Conservation (phyloP, 805 yeast genomes). For the Wickerhamomyces hampshirensis region DNA sequence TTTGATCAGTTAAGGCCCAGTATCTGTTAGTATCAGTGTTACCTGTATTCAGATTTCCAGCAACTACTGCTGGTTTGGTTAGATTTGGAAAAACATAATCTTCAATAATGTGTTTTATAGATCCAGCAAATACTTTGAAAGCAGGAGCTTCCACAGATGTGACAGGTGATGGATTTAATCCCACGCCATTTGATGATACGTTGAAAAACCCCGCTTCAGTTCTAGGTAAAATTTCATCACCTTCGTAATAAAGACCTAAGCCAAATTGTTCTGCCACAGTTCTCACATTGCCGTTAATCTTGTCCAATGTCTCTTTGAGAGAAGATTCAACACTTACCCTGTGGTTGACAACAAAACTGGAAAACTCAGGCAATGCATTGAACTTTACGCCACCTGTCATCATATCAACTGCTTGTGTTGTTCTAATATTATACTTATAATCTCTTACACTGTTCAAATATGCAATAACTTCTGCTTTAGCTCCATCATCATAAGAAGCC, state of each 20-base stretch:
- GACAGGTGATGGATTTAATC: slow-evolving; percentile 47
- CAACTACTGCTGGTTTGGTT: slow-evolving; percentile 8
- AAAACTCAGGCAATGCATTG: slow-evolving; percentile 63
- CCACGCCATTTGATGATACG: slow-evolving; percentile 24
- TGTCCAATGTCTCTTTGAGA: slow-evolving; percentile 27
- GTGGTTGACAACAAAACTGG: slow-evolving; percentile 46
- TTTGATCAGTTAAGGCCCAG: slow-evolving; percentile 16
- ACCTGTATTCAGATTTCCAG: slow-evolving; percentile 12
- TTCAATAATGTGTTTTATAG: slow-evolving; percentile 54
- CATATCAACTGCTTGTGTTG: slow-evolving; percentile 46
- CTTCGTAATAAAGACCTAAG: slow-evolving; percentile 17
- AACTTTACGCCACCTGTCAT: slow-evolving; percentile 62
- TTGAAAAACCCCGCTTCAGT: slow-evolving; percentile 36
- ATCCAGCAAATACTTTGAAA: slow-evolving; percentile 57
- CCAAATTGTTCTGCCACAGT: slow-evolving; percentile 37
- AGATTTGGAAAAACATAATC: slow-evolving; percentile 30
- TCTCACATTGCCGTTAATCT: slow-evolving; percentile 28
- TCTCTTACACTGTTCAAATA: slow-evolving; percentile 37
- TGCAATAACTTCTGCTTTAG: slow-evolving; percentile 33
- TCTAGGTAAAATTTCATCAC: slow-evolving; percentile 6
- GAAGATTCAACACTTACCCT: slow-evolving; percentile 47
- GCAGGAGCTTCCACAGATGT: slow-evolving; percentile 41
- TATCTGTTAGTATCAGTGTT: slow-evolving; percentile 16
- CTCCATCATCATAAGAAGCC: slow-evolving; percentile 29
- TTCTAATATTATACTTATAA: slow-evolving; percentile 29